Base-by-base conservation (phyloP, 2,329 filamentous ascomycete genomes). In the Beauveria rudraprayagi region DNA sequence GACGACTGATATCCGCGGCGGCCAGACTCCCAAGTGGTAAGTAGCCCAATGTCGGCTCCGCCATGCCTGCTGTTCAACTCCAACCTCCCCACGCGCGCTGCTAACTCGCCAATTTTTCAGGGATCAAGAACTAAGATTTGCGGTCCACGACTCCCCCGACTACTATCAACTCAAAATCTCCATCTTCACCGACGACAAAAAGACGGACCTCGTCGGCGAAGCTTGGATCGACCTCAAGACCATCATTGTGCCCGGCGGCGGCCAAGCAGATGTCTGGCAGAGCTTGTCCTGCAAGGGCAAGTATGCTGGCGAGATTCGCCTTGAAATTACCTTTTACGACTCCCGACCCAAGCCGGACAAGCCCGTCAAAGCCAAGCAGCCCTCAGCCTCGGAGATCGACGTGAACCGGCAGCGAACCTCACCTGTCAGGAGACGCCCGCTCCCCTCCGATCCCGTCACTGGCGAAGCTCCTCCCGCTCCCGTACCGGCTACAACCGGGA, bases 131-230 rank as follows among this genome's bases (percentile, higher is more conserved):
- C 83, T 99, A 50, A 91, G 94, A 64, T 99, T 97, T 71, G 91
- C 85, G 50, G 94, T 99, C 17, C 93, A 97, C 80, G 92, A 97
- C 70, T 97, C 92, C 17, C 88, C 92, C 19, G 94, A 99, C 75
- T 99, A 99, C 78, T 92, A 91, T 75, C 91, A 92, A 72, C 82
- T 99, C 61, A 99, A 99, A 73, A 82, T 97, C 17, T 97, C 93
- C 3, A 85, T 97, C 6, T 99, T 99, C 78, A 97, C 96, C 71
- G 94, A 99, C 70, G 94, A 99, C 76, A 97, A 97, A 78, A 95
- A 89, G 78, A 97, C 93, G 0, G 94, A 99, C 67, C 76, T 99
- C 65, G 97, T 99, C 68, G 94, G 94, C 66, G 94, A 99, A 75
- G 87, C 90, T 7, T 97, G 91, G 88, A 84, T 97, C 62, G 89